Evolutionary conservation across 768 basidiomycete species (phyloP).

Genomic region (Panellus pusillus): DNA sequence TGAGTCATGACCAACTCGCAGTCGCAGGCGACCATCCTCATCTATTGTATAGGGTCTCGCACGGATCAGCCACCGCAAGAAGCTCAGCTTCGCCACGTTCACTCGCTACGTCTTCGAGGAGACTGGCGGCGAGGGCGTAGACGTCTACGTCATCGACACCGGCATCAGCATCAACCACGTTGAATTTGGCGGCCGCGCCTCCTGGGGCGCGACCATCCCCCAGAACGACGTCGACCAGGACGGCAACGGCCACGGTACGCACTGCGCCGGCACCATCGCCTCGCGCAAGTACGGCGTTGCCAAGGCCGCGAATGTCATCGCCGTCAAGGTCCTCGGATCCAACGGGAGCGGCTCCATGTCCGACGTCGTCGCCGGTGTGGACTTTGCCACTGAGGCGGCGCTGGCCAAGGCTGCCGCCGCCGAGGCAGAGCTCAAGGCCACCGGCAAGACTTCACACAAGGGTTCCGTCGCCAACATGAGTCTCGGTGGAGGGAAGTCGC

Average conservation of each 20-base stretch:
- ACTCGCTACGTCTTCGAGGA: conserved; percentile 72
- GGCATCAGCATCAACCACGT: conserved; percentile 85
- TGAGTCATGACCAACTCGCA: conserved; percentile 36
- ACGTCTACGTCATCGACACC: conserved; percentile 86
- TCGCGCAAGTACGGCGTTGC: conserved; percentile 93
- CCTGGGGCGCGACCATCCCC: conserved; percentile 94
- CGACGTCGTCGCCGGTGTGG: conserved; percentile 88
- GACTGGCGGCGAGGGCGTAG: conserved; percentile 87
- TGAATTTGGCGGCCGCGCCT: conserved; percentile 87
- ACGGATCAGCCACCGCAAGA: conserved; percentile 84
- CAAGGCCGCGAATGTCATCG: conserved; percentile 85
- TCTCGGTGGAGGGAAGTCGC: conserved; percentile 93
- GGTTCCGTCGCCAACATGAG: conserved; percentile 98
- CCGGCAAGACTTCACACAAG: conserved; percentile 83
- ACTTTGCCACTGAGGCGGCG: conserved; percentile 67
- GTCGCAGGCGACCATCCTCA: too few species aligned
- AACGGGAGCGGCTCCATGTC: conserved; percentile 95
- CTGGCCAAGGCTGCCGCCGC: conserved; percentile 58
- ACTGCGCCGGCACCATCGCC: conserved; percentile 96
- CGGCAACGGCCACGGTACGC: conserved; percentile 93
- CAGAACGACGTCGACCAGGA: conserved; percentile 81
- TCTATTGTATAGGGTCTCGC: conserved; percentile 98
- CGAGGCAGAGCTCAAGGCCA: conserved; percentile 61
- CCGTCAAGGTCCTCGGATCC: conserved; percentile 92
- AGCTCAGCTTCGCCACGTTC: conserved; percentile 80